Evolutionary conservation across 768 basidiomycete species (phyloP).

Genomic region (Lactarius deliciosus): DNA sequence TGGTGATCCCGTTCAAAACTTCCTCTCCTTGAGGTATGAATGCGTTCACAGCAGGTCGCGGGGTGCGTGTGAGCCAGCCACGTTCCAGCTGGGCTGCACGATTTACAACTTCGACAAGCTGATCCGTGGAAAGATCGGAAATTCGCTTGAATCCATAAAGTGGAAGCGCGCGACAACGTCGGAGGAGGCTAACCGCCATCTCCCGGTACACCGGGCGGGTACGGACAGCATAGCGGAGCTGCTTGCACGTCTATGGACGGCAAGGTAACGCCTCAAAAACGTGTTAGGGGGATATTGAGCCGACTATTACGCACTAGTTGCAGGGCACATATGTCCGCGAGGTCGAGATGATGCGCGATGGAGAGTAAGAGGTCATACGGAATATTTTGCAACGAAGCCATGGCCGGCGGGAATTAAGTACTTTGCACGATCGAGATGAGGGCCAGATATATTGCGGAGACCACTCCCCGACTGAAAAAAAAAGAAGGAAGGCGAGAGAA

Average conservation of each 20-base stretch:
- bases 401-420: not conserved
- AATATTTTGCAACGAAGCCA: conserved; percentile 42
- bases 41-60: conserved; percentile 46
- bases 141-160: conserved; percentile 68
- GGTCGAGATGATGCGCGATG: conserved; percentile 60
- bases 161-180: conserved; percentile 66
- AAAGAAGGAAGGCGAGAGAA: conserved; percentile 5
- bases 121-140: conserved; percentile 59
- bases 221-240: conserved; percentile 56
- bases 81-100: conserved; percentile 60
- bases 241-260: conserved; percentile 55
- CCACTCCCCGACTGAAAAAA: not conserved
- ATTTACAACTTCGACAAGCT: conserved; percentile 62
- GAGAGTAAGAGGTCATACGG: conserved; percentile 73
- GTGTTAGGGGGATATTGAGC: not conserved
- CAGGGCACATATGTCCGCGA: conserved; percentile 58
- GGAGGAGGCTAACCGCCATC: conserved; percentile 59
- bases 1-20: not conserved
- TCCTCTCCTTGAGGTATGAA: conserved; percentile 27
- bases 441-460: conserved; percentile 1
- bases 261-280: not conserved
- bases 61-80: conserved; percentile 61
- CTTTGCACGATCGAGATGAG: not conserved
- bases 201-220: conserved; percentile 69
- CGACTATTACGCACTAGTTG: conserved; percentile 52